phyloP scores from a whole-genome alignment of 192 early-diverging fungal species.

The Backusella tuberculispora region DNA sequence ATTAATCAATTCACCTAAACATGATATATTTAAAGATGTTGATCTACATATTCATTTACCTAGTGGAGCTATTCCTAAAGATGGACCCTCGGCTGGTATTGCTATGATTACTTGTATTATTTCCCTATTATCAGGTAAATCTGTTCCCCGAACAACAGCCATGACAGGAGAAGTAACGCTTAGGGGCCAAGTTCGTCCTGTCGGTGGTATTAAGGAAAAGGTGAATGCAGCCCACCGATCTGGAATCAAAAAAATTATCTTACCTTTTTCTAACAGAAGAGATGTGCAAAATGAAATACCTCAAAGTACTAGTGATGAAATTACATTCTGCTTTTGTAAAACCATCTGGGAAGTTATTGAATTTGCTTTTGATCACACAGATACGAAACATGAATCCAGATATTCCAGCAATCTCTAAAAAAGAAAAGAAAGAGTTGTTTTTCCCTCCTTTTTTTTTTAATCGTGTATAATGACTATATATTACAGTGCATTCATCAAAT shows the following conservation, averaged over 20 bases:
- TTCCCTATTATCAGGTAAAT: constrained; percentile 63
- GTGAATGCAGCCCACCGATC: constrained; percentile 78
- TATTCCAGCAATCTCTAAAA: not conserved
- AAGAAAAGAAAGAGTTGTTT: not conserved
- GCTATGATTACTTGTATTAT: constrained; percentile 78
- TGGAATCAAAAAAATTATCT: constrained; percentile 68
- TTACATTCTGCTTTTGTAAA: constrained; percentile 68
- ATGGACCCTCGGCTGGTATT: constrained; percentile 70
- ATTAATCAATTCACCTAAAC: constrained; percentile 43
- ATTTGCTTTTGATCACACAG: constrained; percentile 43
- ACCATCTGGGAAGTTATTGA: constrained; percentile 64
- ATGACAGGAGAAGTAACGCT: constrained; percentile 92
- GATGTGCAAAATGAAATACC: constrained; percentile 75
- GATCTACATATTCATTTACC: constrained; percentile 89
- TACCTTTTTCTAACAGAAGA: constrained; percentile 71
- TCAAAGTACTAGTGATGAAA: constrained; percentile 60
- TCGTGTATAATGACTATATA: no score
- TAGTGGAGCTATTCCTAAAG: constrained; percentile 79
- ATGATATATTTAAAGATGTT: not conserved
- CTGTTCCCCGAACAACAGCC: constrained; percentile 57
- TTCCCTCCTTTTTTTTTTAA: no score
- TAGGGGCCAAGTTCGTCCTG: constrained; percentile 76
- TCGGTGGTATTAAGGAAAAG: constrained; percentile 90
- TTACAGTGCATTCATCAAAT: no score
- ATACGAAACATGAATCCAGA: not conserved